Evolutionary conservation across 768 basidiomycete species (phyloP).

Genomic region (Phallus indusiatus): DNA sequence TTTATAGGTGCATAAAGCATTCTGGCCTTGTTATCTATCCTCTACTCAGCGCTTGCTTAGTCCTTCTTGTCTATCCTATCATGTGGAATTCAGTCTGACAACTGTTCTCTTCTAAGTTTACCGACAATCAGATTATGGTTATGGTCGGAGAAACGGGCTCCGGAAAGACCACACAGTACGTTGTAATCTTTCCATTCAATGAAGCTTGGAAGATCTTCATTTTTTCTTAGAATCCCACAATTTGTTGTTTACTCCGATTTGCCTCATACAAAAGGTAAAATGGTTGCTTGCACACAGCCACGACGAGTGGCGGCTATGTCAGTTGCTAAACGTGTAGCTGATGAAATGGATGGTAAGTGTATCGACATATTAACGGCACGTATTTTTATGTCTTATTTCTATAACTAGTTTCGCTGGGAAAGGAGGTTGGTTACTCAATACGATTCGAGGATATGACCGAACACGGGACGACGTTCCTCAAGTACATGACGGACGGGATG

Average conservation of each 20-base stretch:
- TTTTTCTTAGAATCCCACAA: constrained; percentile 73
- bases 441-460: constrained; percentile 98
- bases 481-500: constrained; percentile 99
- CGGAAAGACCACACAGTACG: constrained; percentile 93
- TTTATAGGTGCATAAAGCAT: not conserved
- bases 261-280: constrained; percentile 80
- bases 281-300: constrained; percentile 96
- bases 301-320: constrained; percentile 96
- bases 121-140: constrained; percentile 73
- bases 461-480: constrained; percentile 84
- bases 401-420: constrained; percentile 83
- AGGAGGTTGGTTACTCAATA: constrained; percentile 95
- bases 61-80: constrained; percentile 19
- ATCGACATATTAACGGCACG: not conserved
- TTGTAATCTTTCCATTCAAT: not conserved
- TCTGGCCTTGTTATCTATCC: not conserved
- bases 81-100: constrained; percentile 18
- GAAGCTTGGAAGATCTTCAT: not conserved
- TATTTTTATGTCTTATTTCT: constrained; percentile 2
- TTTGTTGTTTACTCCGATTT: constrained; percentile 92
- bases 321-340: constrained; percentile 95
- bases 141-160: constrained; percentile 94
- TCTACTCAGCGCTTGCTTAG: constrained; percentile 6
- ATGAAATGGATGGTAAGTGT: constrained; percentile 91
- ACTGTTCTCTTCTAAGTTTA: constrained; percentile 39